phyloP scores from a whole-genome alignment of 1,284 basidiomycete genomes.

The Xerocomus alliaceus region DNA sequence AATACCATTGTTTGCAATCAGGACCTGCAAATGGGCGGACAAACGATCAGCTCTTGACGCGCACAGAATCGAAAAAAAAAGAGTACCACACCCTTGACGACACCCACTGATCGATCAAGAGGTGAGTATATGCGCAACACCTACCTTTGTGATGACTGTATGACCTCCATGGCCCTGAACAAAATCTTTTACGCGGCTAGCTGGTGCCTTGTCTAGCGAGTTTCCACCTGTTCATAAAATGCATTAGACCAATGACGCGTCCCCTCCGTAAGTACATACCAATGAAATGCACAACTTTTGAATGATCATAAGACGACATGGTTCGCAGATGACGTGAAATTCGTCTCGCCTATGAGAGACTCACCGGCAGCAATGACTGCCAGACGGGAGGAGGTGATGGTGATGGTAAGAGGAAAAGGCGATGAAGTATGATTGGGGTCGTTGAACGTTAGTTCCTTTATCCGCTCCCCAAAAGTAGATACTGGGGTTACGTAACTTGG shows the following conservation, averaged over 20 bases:
- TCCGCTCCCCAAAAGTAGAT: constrained; percentile 38
- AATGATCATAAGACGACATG: constrained; percentile 78
- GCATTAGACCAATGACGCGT: constrained; percentile 24
- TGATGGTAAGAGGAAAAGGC: constrained; percentile 30
- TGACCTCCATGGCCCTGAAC: constrained; percentile 93
- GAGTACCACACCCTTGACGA: constrained; percentile 6
- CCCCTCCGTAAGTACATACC: constrained; percentile 53
- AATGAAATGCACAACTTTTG: constrained; percentile 86
- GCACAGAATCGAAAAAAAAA: neutral
- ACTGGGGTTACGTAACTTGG: constrained; percentile 40
- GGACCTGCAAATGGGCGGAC: constrained; percentile 61
- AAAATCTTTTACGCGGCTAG: constrained; percentile 87
- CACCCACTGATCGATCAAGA: constrained; percentile 7
- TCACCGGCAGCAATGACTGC: constrained; percentile 7
- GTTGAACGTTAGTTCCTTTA: constrained; percentile 27
- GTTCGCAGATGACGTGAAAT: constrained; percentile 11
- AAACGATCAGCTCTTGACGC: constrained; percentile 15
- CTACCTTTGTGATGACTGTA: constrained; percentile 97
- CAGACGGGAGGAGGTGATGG: constrained; percentile 13
- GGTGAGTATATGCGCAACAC: constrained; percentile 34
- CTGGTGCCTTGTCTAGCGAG: constrained; percentile 82
- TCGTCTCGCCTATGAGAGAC: constrained; percentile 18
- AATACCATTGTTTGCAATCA: constrained; percentile 94
- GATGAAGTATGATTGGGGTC: constrained; percentile 17
- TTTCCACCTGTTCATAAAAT: constrained; percentile 77